Percentiles rank a stretch among this genome's conserved stretches.
These are phyloP conservation scores for Ascocoryne sarcoides DNA, from an alignment of 2,329 filamentous ascomycete species.

Conservation along the genomic window DNA sequence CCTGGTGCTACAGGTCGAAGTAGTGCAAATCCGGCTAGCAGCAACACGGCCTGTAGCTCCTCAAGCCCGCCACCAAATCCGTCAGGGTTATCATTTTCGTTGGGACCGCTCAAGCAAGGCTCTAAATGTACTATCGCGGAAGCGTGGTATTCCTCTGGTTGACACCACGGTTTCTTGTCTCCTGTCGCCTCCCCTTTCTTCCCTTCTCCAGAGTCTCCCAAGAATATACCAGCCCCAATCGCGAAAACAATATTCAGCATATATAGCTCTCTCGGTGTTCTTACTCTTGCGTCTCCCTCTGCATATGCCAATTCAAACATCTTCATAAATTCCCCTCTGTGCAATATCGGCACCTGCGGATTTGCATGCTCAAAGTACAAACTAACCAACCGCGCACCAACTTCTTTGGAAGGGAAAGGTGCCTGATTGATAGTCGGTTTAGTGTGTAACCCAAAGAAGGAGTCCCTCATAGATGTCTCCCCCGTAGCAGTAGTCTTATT, in stretches of 20 bases:
- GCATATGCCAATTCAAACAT: conserved; percentile 78
- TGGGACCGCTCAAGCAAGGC: conserved; percentile 59
- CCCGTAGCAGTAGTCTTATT: conserved; percentile 30
- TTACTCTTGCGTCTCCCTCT: conserved; percentile 49
- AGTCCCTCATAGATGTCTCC: conserved; percentile 83
- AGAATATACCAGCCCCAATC: conserved; percentile 87
- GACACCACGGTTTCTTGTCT: conserved; percentile 41
- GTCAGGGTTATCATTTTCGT: conserved; percentile 41
- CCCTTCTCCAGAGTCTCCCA: conserved; percentile 54
- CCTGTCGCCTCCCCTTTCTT: conserved; percentile 18
- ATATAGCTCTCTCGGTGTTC: conserved; percentile 77
- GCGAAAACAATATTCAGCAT: conserved; percentile 96
- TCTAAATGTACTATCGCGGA: conserved; percentile 90
- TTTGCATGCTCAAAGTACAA: conserved; percentile 96
- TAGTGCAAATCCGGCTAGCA: conserved; percentile 85
- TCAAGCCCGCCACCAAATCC: conserved; percentile 82
- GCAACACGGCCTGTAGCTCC: conserved; percentile 84
- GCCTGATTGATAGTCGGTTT: conserved; percentile 81
- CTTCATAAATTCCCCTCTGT: conserved; percentile 80
- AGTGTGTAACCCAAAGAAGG: conserved; percentile 93
- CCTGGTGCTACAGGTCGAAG: conserved; percentile 86
- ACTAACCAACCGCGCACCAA: conserved; percentile 64
- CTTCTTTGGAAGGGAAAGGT: conserved; percentile 67
- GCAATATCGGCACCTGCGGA: conserved; percentile 87
- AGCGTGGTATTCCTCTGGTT: conserved; percentile 93